phyloP scores from a whole-genome alignment of 352 stramenopile species.

The Chrysophaeum taylorii region DNA sequence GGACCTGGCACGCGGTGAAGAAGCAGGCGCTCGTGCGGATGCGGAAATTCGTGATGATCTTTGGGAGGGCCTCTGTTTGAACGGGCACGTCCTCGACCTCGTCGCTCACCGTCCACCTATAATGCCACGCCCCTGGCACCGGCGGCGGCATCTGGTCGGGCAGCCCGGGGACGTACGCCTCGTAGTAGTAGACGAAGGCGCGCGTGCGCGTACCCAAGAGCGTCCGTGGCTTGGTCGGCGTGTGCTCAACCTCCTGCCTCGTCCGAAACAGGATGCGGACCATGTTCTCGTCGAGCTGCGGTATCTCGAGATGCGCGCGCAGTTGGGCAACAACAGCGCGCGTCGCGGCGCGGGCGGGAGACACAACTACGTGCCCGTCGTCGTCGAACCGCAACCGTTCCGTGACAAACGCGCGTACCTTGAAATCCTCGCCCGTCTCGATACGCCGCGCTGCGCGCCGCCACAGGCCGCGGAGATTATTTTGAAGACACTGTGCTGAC shows the following conservation, averaged over 20 bases:
- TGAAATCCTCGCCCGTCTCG: too few species aligned
- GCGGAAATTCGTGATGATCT: background rate
- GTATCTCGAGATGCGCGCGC: background rate
- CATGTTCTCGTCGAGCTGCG: background rate
- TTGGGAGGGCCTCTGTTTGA: background rate
- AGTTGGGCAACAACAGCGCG: background rate
- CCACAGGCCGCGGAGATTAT: too few species aligned
- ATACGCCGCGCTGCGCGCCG: too few species aligned
- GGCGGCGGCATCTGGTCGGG: background rate
- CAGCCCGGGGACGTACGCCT: slow-evolving; percentile 8
- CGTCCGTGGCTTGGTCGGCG: background rate
- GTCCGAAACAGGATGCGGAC: background rate
- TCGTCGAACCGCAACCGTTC: background rate
- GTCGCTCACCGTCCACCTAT: too few species aligned
- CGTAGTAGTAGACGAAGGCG: background rate
- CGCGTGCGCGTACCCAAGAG: background rate
- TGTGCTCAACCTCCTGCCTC: background rate
- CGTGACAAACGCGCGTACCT: background rate
- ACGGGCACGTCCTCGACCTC: background rate
- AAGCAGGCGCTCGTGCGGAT: background rate
- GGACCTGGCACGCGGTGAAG: background rate
- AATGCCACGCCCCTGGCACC: too few species aligned
- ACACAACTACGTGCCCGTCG: background rate
- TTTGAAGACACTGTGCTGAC: too few species aligned
- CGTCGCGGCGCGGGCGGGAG: background rate